phyloP scores from a whole-genome alignment of 257 asterid genomes.

The Solanum paucissectum region DNA sequence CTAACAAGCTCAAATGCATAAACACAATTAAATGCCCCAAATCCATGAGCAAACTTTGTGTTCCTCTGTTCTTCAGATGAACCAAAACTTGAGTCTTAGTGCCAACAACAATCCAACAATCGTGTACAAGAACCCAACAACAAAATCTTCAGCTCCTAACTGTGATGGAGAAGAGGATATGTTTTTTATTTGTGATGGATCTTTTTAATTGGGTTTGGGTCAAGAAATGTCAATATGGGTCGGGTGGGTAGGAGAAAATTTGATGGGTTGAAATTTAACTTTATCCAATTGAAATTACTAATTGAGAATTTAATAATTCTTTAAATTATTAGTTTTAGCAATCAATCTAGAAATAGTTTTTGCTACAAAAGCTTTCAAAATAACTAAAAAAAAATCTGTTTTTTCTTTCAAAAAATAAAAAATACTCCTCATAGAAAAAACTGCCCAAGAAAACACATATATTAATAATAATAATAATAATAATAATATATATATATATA shows the following conservation, averaged over 20 bases:
- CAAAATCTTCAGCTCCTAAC: slow-evolving; percentile 84
- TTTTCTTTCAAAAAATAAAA: no score
- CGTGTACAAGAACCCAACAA: slow-evolving; percentile 73
- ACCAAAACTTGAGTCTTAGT: slow-evolving; percentile 50
- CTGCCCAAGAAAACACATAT: no score
- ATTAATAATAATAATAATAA: no score
- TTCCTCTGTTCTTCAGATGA: slow-evolving; percentile 32
- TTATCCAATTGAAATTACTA: background rate
- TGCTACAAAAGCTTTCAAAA: background rate
- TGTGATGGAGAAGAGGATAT: slow-evolving; percentile 9
- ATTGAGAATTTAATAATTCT: background rate
- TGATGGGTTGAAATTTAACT: no score
- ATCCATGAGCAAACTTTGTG: slow-evolving; percentile 43
- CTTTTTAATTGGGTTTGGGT: no score
- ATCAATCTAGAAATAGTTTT: background rate
- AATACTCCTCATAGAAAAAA: no score
- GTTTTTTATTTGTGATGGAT: no score
- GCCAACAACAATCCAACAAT: slow-evolving; percentile 78
- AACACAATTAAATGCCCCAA: slow-evolving; percentile 1
- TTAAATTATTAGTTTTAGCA: background rate
- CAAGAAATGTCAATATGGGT: no score
- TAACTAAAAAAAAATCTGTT: no score
- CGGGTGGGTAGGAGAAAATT: no score
- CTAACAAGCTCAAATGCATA: background rate
- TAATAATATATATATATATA: no score